Percentiles rank a stretch among this genome's conserved stretches.
phyloP scores from a whole-genome alignment of 2,329 filamentous ascomycete species.

The Trichoderma oligosporum region DNA sequence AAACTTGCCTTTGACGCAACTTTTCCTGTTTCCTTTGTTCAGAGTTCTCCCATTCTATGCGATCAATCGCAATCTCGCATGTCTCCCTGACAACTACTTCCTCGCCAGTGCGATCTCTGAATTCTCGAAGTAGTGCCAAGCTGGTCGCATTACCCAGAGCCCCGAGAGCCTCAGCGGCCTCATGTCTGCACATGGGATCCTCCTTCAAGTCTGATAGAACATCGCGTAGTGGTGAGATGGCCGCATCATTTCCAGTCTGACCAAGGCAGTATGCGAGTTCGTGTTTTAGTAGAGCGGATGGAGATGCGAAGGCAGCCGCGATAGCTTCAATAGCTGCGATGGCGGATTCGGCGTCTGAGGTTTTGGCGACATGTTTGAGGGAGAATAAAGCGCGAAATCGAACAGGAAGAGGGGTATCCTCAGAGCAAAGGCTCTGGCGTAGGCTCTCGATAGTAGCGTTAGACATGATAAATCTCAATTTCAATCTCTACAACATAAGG shows the following conservation, averaged over 20 bases:
- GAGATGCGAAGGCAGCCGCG: conserved; percentile 77
- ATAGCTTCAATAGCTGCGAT: conserved; percentile 69
- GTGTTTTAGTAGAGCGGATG: conserved; percentile 89
- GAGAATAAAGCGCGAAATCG: conserved; percentile 97
- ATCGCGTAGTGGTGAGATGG: conserved; percentile 66
- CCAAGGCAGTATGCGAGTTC: conserved; percentile 96
- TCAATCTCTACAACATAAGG: conserved; percentile 2
- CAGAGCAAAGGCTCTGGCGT: conserved; percentile 73
- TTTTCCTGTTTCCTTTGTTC: conserved; percentile 68
- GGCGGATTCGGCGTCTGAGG: conserved; percentile 55
- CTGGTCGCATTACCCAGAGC: conserved; percentile 75
- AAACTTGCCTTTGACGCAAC: conserved; percentile 69
- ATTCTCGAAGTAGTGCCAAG: conserved; percentile 66
- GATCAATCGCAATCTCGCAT: conserved; percentile 91
- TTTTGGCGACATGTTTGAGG: conserved; percentile 84
- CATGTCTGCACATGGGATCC: conserved; percentile 92
- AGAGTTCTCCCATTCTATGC: conserved; percentile 89
- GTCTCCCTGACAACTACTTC: conserved; percentile 84
- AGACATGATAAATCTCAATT: conserved; percentile 22
- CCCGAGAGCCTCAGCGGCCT: conserved; percentile 91
- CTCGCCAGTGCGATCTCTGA: conserved; percentile 73
- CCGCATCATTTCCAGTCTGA: conserved; percentile 75
- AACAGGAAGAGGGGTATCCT: conserved; percentile 75
- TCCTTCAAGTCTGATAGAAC: conserved; percentile 77
- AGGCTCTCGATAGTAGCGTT: conserved; percentile 56